A percentile compares a stretch with the other conserved stretches of the same genome.
Conservation (phyloP, 2,329 filamentous ascomycete species). For the Nothophaeocryptopus gaeumannii region DNA sequence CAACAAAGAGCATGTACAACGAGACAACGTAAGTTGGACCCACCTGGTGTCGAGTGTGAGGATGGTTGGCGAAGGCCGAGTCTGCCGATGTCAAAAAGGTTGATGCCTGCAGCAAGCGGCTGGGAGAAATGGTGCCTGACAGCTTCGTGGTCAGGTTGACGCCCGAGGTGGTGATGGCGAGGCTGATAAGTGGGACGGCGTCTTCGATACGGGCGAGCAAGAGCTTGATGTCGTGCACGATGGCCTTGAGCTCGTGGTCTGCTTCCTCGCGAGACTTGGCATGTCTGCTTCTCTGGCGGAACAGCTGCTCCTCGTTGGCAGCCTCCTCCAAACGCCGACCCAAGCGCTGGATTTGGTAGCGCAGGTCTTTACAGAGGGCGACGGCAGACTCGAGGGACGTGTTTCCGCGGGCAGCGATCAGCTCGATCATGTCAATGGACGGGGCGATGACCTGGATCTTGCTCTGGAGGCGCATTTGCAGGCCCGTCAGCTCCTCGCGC, state of each 20-base stretch:
- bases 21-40: constrained; percentile 84
- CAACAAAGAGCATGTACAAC: constrained; percentile 90
- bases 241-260: constrained; percentile 63
- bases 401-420: constrained; percentile 76
- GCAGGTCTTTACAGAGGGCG: constrained; percentile 74
- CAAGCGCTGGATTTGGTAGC: constrained; percentile 77
- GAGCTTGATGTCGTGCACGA: constrained; percentile 71
- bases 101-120: constrained; percentile 85
- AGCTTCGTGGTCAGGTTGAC: constrained; percentile 78
- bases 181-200: constrained; percentile 83
- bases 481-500: constrained; percentile 65
- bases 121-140: constrained; percentile 81
- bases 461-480: constrained; percentile 73
- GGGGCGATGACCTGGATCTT: constrained; percentile 94
- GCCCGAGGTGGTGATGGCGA: constrained; percentile 91
- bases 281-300: constrained; percentile 44
- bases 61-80: constrained; percentile 69
- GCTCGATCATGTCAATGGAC: constrained; percentile 85
- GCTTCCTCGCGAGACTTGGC: constrained; percentile 55
- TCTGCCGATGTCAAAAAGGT: constrained; percentile 86
- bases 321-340: constrained; percentile 71
- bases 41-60: constrained; percentile 68
- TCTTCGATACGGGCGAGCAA: constrained; percentile 80
- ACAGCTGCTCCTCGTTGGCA: constrained; percentile 60
- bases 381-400: constrained; percentile 82